Conservation (phyloP, 176 grass and related monocot species). For the Oryza glaberrima region DNA sequence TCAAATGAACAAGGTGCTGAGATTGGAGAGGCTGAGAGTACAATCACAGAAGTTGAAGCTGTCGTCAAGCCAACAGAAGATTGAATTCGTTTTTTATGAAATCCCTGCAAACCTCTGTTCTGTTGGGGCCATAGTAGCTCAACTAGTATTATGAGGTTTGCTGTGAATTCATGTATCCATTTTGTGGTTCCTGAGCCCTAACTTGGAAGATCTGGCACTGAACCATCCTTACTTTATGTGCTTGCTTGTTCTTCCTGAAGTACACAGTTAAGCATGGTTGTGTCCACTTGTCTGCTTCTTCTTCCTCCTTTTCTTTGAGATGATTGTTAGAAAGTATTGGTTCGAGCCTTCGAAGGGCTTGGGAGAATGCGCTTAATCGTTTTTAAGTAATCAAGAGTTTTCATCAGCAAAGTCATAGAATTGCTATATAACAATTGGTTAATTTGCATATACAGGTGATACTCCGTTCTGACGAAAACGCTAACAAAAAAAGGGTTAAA, state of each 20-base stretch:
- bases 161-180: conserved; percentile 13
- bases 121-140: background rate
- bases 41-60: conserved; percentile 70
- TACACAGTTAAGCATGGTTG: background rate
- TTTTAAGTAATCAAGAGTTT: too few species aligned
- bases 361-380: too few species aligned
- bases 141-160: conserved; percentile 13
- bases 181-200: background rate
- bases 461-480: background rate
- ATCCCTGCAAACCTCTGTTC: background rate
- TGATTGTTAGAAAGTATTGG: background rate
- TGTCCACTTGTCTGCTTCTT: background rate
- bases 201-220: background rate
- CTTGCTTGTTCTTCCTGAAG: background rate
- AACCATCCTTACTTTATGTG: background rate
- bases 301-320: background rate
- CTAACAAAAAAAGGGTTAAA: background rate
- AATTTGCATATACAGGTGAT: background rate
- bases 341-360: background rate
- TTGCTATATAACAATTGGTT: background rate
- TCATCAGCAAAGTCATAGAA: too few species aligned
- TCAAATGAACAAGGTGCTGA: conserved; percentile 69
- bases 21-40: conserved; percentile 74
- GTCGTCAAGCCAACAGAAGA: conserved; percentile 60
- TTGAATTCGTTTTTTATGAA: conserved; percentile 14